These are phyloP conservation scores for Grigorovia transvaalensis DNA, from an alignment of 805 yeast genomes.

Conservation along the genomic window DNA sequence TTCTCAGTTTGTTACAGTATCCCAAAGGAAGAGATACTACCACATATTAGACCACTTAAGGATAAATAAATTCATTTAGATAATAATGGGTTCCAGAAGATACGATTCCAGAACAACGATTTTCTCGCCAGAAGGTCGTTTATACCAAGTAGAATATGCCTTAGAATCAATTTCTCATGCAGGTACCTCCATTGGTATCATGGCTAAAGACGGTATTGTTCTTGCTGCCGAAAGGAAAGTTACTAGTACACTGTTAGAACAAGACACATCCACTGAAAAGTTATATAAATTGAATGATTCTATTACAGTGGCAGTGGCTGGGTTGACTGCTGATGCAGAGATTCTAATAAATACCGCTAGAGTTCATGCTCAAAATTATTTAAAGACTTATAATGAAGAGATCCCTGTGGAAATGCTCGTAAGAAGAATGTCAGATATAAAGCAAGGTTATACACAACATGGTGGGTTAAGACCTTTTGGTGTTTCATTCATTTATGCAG, in stretches of 20 bases:
- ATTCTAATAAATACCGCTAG: constrained; percentile 85
- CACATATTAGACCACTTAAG: too few relatives aligned
- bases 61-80: not conserved
- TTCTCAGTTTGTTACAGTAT: too few relatives aligned
- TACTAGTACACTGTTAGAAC: constrained; percentile 84
- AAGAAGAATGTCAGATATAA: constrained; percentile 79
- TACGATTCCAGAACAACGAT: constrained; percentile 98
- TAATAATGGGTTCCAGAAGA: constrained; percentile 74
- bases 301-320: constrained; percentile 91
- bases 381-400: constrained; percentile 80
- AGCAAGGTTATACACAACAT: constrained; percentile 97
- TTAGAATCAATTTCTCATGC: constrained; percentile 96
- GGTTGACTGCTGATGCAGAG: constrained; percentile 94
- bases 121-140: constrained; percentile 96
- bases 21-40: too few relatives aligned
- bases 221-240: constrained; percentile 95
- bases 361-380: constrained; percentile 68
- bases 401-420: constrained; percentile 90
- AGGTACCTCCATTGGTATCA: constrained; percentile 92
- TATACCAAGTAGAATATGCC: constrained; percentile 95
- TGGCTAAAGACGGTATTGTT: constrained; percentile 80
- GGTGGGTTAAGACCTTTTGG: constrained; percentile 99
- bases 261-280: constrained; percentile 88
- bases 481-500: constrained; percentile 92
- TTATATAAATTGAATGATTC: constrained; percentile 76